Conservation (phyloP, 768 basidiomycete species). For the Termitomyces sp. region DNA sequence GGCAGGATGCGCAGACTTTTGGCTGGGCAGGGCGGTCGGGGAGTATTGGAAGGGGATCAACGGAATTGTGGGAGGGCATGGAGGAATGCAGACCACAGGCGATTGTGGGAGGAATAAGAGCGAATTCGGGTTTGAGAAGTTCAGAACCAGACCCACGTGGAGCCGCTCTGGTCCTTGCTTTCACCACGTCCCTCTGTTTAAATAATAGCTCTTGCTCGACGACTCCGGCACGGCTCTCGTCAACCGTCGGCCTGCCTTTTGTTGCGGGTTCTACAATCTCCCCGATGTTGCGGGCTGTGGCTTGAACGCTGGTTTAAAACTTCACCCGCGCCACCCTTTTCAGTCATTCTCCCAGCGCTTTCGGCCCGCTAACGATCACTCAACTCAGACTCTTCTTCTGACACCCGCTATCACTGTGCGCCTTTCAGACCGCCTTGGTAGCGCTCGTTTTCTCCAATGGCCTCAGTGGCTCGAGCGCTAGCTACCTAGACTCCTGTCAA, state of each 20-base stretch:
- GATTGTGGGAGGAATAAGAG: not conserved
- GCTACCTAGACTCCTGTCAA: not conserved
- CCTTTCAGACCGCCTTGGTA: not conserved
- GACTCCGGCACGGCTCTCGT: not conserved
- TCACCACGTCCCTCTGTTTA: not conserved
- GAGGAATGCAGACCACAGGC: constrained; percentile 18
- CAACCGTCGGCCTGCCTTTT: not conserved
- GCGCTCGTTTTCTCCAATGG: not conserved
- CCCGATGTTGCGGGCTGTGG: not conserved
- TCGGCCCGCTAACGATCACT: too few species aligned
- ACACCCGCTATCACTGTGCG: not conserved
- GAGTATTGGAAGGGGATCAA: constrained; percentile 21
- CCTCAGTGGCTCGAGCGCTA: not conserved
- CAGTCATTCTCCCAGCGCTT: not conserved
- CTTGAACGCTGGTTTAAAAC: not conserved
- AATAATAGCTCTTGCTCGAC: not conserved
- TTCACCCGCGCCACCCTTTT: not conserved
- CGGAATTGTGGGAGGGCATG: constrained; percentile 52
- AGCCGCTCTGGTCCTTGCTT: not conserved
- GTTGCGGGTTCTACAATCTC: too few species aligned
- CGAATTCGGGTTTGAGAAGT: not conserved
- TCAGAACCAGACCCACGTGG: constrained; percentile 18
- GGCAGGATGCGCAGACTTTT: constrained; percentile 47
- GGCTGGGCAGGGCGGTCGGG: constrained; percentile 32
- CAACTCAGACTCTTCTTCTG: too few species aligned